A percentile compares a stretch with the other conserved stretches of the same genome.
Evolutionary conservation across 768 basidiomycete species (phyloP).

Genomic region (Boletellus emodensis): DNA sequence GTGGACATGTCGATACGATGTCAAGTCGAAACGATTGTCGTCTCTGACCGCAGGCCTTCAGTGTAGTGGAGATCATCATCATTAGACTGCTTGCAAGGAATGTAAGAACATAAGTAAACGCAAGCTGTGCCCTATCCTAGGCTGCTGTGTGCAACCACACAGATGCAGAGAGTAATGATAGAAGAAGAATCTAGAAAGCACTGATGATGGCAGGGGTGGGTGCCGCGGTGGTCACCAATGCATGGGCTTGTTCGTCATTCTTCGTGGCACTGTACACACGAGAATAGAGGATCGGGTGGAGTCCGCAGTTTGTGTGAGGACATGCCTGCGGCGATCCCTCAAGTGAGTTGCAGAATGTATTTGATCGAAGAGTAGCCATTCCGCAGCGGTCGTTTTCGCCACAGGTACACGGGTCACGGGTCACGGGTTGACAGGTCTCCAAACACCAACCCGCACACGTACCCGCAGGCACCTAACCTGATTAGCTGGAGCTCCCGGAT

Average conservation of each 20-base stretch:
- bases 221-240: constrained; percentile 14
- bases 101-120: constrained; percentile 19
- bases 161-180: too few relatives aligned
- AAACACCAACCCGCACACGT: too few relatives aligned
- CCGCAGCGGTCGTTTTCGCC: too few relatives aligned
- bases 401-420: too few relatives aligned
- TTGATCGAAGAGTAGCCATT: constrained; percentile 23
- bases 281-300: constrained; percentile 22
- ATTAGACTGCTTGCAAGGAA: constrained; percentile 5
- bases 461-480: too few relatives aligned
- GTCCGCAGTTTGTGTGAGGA: constrained; percentile 6
- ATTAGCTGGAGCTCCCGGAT: too few relatives aligned
- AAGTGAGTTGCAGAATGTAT: constrained; percentile 14
- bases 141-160: constrained; percentile 8
- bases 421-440: too few relatives aligned
- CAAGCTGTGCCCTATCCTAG: neutral
- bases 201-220: neutral
- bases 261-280: constrained; percentile 49
- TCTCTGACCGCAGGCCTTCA: constrained; percentile 3
- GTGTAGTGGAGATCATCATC: neutral
- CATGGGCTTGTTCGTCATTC: constrained; percentile 26
- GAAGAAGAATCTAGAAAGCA: too few relatives aligned
- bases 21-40: constrained; percentile 18
- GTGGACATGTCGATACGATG: constrained; percentile 9
- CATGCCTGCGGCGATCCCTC: constrained; percentile 13